Evolutionary conservation across 1,139 yeast genomes (phyloP), one percentile per base, ranked within the genome.

Genomic region (Suhomyces terraborum): DNA sequence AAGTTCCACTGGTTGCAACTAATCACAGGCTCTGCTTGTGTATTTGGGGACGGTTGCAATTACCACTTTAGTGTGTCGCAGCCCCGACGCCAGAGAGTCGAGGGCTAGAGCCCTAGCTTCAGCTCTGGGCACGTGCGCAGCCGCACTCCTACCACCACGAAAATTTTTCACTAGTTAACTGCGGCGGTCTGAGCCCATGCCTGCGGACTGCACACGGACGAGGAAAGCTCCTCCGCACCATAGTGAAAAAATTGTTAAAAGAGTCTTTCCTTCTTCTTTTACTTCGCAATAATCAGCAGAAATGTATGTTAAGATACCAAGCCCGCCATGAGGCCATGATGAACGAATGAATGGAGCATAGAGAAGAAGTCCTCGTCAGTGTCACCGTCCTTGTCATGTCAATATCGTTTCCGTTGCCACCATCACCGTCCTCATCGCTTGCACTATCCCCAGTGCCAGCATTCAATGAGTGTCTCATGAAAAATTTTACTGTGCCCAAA

Each of bases 271-370:
- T 37, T 32, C 40, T 46, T 42, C 48, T 46, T 40, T 36, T 45
- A 36, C 46, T 42, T 36, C 43, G 48, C 46, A 23, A 45, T 45
- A 50, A 45, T 42, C 40, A 50, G 40, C 39, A 46, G 47, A 49
- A 47, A 50, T 50, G 54, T 50, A 50, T 49, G 54, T 50, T 45
- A 25, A 35, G 32, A 41, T 23, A 30, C 22, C 20, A 36, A 30
- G 27, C 20, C 17, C 24, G 36, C 10, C 6, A 28, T 17, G 31
- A 18, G 22, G 16, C 32, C 22, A 18, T 3, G 32, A 18, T 19
- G 32, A 20, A 13, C 8, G 14, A 16, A 29, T 7, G 19, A 14
- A 25, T 12, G 12, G 16, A 23, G 6, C 25, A 10, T 2, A 12
- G 6, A 25, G 13, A n/a, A n/a, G n/a, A n/a, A n/a, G n/a, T n/a